Base-by-base conservation (phyloP, 1,284 basidiomycete genomes). In the Neonothopanus nambi region DNA sequence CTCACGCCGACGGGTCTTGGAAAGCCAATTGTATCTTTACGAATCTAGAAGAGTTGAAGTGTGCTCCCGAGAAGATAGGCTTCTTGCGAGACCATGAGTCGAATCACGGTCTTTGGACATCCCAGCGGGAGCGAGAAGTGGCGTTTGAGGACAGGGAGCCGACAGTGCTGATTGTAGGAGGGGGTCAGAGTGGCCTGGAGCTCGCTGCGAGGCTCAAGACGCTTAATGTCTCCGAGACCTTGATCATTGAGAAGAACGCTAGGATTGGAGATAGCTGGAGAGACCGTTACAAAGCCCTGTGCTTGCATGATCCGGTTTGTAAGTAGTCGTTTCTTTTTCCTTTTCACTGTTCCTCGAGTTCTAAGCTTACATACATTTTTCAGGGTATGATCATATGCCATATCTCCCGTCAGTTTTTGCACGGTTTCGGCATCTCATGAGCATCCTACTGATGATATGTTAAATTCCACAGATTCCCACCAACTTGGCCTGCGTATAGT, bases 161-260 rank as follows among this genome's bases (percentile, higher is more conserved):
- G 0, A 63, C 71, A 3, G 82, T 81, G 5, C 61, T 85, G 45
- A 75, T 87, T 55, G 69, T 88, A 42, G 87, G 87, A 2, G 86
- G 73, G 8, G 86, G 86, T 0, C 87, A 89, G 65, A 78, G 79
- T 49, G 87, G 87, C 7, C 66, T 90, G 28, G 79, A 75, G 3
- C 63, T 80, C 12, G 84, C 82, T 3, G 82, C 82, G 26, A 68
- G 80, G 49, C 68, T 85, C 44, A 80, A 80, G 60, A 66, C 72
- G 44, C 66, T 82, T 12, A 80, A 75, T 23, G 67, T 85, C 15
- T 65, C 70, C 7, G n/a, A n/a, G 30, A 68, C 74, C n/a, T 65
- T 87, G 18, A 64, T 85, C 12, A 64, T 85, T 42, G 82, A 85
- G 63, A 74, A 68, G 57, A 70, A 76, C 44, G 60, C 67, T 21